Percentiles rank a stretch among this genome's conserved stretches.
Conservation (phyloP, 306 rosid species). For the Pterocarpus santalinus region DNA sequence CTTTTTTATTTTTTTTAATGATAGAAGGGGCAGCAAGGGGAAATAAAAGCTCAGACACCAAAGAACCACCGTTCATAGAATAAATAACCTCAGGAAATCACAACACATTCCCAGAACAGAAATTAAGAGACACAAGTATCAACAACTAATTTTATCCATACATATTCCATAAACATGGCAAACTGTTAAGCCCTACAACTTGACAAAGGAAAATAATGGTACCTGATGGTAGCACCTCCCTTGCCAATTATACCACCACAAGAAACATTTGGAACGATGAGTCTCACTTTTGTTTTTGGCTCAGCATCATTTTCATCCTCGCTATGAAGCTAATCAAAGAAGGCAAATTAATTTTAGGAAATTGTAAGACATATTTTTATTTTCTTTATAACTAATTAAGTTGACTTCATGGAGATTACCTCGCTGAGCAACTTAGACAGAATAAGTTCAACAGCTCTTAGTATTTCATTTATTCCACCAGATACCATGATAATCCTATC, state of each 20-base stretch:
- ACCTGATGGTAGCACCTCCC: constrained; percentile 99
- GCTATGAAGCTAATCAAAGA: constrained; percentile 68
- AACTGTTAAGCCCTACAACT: constrained; percentile 31
- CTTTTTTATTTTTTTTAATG: background rate
- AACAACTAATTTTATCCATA: constrained; percentile 22
- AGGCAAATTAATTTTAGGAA: constrained; percentile 42
- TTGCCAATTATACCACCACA: constrained; percentile 99
- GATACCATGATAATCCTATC: constrained; percentile 98
- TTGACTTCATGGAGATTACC: constrained; percentile 60
- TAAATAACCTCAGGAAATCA: constrained; percentile 31
- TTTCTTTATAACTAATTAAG: constrained; percentile 34
- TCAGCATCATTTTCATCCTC: constrained; percentile 90
- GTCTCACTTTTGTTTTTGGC: constrained; percentile 88
- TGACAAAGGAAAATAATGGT: constrained; percentile 46
- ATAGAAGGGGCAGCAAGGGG: constrained; percentile 11
- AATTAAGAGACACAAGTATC: constrained; percentile 27
- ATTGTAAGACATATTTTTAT: constrained; percentile 27
- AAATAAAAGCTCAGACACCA: constrained; percentile 37
- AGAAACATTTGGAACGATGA: constrained; percentile 93
- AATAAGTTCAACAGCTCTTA: constrained; percentile 89
- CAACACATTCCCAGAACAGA: constrained; percentile 30
- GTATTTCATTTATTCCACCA: constrained; percentile 79
- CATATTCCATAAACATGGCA: constrained; percentile 31
- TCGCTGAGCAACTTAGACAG: constrained; percentile 92
- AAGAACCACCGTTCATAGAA: constrained; percentile 35